Percentiles rank a stretch among this genome's conserved stretches.
Conservation (phyloP, 345 rosid species). For the Arabis alpina region DNA sequence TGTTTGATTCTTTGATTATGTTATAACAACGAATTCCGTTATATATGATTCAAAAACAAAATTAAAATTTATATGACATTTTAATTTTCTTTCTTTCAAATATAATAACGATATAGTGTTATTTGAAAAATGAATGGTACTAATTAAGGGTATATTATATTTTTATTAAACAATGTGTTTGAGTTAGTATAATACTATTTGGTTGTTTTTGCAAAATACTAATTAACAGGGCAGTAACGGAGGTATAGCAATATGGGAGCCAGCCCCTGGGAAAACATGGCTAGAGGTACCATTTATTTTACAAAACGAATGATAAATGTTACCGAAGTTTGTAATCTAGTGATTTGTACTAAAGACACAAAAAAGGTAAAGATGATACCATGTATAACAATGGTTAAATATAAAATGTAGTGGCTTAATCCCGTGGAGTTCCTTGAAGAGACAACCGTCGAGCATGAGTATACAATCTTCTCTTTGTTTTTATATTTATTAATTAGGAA, state of each 20-base stretch:
- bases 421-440: constrained; percentile 29
- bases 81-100: too few relatives aligned
- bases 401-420: constrained; percentile 28
- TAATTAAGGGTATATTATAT: too few relatives aligned
- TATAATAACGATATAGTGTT: too few relatives aligned
- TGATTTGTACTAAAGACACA: too few relatives aligned
- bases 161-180: too few relatives aligned
- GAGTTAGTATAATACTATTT: too few relatives aligned
- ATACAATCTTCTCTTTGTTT: not conserved
- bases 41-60: too few relatives aligned
- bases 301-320: too few relatives aligned
- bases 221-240: constrained; percentile 26
- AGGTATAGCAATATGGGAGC: constrained; percentile 31
- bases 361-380: not conserved
- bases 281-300: constrained; percentile 27
- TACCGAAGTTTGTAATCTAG: too few relatives aligned
- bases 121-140: too few relatives aligned
- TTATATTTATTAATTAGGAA: not conserved
- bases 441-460: constrained; percentile 27
- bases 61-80: too few relatives aligned
- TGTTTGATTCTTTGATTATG: not conserved
- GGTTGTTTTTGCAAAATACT: too few relatives aligned
- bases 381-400: not conserved
- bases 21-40: not conserved
- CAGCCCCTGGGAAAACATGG: constrained; percentile 26